Conservation (phyloP, 108 stramenopile species). For the Fragilaria radians region DNA sequence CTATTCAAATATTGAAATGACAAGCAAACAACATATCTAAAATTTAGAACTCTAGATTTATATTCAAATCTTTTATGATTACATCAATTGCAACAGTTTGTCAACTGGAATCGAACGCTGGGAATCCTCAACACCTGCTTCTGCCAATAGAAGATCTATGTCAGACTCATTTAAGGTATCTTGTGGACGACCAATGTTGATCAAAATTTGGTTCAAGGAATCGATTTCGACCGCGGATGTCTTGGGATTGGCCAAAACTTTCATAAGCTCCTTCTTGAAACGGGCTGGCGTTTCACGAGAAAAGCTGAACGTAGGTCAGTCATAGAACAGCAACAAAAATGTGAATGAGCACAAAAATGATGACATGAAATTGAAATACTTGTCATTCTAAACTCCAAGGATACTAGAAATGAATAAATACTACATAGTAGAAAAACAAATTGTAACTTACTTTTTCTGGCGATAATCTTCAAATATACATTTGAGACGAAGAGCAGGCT, state of each 20-base stretch:
- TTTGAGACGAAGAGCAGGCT: constrained; percentile 3
- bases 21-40: no score
- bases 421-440: no score
- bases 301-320: constrained; percentile 10
- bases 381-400: no score
- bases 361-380: neutral
- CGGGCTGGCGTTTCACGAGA: constrained; percentile 29
- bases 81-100: constrained; percentile 18
- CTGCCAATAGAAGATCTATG: constrained; percentile 16
- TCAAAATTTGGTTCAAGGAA: constrained; percentile 9
- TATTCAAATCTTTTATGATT: neutral
- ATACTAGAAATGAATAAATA: no score
- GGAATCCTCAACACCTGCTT: constrained; percentile 7
- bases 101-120: constrained; percentile 14
- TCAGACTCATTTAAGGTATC: constrained; percentile 8
- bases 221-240: constrained; percentile 4
- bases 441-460: constrained; percentile 5
- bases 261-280: constrained; percentile 37
- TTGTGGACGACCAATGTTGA: constrained; percentile 18
- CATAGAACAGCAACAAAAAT: neutral
- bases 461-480: constrained; percentile 11
- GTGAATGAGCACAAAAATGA: neutral
- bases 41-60: no score
- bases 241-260: constrained; percentile 1
- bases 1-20: no score